Evolutionary conservation across 2,329 filamentous ascomycete species (phyloP).

Genomic region (Sarocladiaceae sp.): DNA sequence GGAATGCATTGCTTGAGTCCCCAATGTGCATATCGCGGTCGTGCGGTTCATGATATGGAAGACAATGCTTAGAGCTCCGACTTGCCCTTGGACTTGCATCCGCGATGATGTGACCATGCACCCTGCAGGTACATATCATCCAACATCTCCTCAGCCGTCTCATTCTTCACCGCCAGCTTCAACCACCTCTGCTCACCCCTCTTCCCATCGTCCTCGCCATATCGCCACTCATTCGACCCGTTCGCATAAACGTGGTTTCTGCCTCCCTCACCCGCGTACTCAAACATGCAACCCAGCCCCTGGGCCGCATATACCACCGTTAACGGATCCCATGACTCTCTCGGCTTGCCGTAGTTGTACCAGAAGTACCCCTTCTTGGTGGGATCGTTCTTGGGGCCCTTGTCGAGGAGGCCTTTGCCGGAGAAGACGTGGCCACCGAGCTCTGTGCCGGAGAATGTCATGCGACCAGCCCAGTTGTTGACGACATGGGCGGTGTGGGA

Average conservation of each 20-base stretch:
- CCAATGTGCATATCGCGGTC: too few species aligned
- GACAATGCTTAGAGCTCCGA: background rate
- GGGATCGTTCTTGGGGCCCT: slow-evolving; percentile 26
- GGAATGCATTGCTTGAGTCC: too few species aligned
- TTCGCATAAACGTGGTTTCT: slow-evolving; percentile 33
- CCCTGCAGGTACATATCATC: slow-evolving; percentile 6
- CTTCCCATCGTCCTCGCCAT: background rate
- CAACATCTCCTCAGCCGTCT: background rate
- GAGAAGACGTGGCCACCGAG: slow-evolving; percentile 35
- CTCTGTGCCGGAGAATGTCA: slow-evolving; percentile 38
- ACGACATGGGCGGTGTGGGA: slow-evolving; percentile 34
- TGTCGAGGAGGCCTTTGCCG: slow-evolving; percentile 27
- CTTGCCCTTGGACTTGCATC: background rate
- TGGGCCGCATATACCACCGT: slow-evolving; percentile 32
- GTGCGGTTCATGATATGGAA: too few species aligned
- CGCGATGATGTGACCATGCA: background rate
- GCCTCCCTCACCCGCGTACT: slow-evolving; percentile 29
- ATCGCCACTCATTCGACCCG: slow-evolving; percentile 24
- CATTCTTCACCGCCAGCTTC: slow-evolving; percentile 4
- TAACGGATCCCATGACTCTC: slow-evolving; percentile 36
- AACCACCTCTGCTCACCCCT: slow-evolving; percentile 5
- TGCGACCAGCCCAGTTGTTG: slow-evolving; percentile 33
- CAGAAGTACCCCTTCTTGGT: slow-evolving; percentile 32
- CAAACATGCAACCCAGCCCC: slow-evolving; percentile 28
- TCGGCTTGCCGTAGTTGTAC: slow-evolving; percentile 28